Base-by-base conservation (phyloP, 345 rosid genomes). In the Physaria fendleri region DNA sequence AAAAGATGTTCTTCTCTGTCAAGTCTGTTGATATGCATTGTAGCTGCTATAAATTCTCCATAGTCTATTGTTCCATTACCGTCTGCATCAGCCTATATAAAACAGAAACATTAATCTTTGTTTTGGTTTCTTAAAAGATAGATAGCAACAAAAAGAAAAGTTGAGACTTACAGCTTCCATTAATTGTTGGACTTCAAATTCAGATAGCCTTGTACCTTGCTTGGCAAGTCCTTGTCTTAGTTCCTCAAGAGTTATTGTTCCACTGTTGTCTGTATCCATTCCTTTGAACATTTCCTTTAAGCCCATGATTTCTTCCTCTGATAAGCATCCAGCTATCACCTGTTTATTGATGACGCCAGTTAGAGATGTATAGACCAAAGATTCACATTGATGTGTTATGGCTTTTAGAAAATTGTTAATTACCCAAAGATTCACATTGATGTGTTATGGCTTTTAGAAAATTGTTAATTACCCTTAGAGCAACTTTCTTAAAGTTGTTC, bases 241-340 rank as follows among this genome's bases (percentile, higher is more conserved):
- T 71, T 92, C 98, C 66, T 92, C 98, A 4, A 92, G 87, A 21
- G 98, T 92, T 39, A 92, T 88, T 4, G 98, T 92, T 11, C 98
- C 97, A 20, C 95, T 89, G 68, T 72, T 76, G 63, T 92, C 98
- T 0, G 90, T 77, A 67, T 92, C 98, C 44, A 92, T 92, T 33
- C 95, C 88, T 59, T 46, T 82, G 68, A 92, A 92, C 98, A 92
- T 88, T 75, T 88, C 87, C 66, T 92, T 88, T 63, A 92, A 58
- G n/a, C 98, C 98, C 91, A 77, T 89, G 76, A 92, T 92, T 72
- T 92, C 97, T 79, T 89, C 97, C 76, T 92, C 97, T 0, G 98
- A 92, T 65, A 92, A 71, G 65, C 97, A 92, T 5, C 98, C 97
- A 1, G 98, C 97, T 46, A 92, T 92, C 38, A 92, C 95, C 98